Percentiles rank a stretch among this genome's conserved stretches.
Conservation (phyloP, 345 rosid species). For the Viola odorata region DNA sequence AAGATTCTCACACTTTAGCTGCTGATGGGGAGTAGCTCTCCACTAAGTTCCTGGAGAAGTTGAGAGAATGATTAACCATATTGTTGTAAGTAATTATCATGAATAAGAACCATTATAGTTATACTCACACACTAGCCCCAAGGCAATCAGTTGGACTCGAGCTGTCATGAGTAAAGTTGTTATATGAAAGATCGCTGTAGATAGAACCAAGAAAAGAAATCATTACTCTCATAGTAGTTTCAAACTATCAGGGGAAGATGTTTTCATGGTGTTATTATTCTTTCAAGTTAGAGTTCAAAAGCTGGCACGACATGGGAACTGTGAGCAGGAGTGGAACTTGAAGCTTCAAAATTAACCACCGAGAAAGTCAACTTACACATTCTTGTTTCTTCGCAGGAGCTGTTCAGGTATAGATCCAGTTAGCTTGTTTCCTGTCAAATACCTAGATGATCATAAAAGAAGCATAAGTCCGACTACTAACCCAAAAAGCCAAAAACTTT, state of each 20-base stretch:
- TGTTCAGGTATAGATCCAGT: conserved; percentile 58
- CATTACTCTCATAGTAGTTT: too few species aligned
- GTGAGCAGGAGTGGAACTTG: neutral
- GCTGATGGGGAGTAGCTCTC: conserved; percentile 55
- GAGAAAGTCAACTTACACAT: conserved; percentile 42
- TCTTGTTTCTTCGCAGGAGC: conserved; percentile 53
- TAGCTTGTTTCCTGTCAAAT: conserved; percentile 67
- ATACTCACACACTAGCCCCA: conserved; percentile 63
- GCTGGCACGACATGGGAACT: neutral
- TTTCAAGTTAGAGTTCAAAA: too few species aligned
- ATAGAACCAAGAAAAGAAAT: conserved; percentile 13
- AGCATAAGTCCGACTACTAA: neutral
- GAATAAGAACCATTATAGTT: neutral
- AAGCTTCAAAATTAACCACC: conserved; percentile 1
- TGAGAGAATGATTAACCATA: neutral
- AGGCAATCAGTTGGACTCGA: conserved; percentile 50
- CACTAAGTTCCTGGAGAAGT: conserved; percentile 56
- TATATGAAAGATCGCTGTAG: conserved; percentile 68
- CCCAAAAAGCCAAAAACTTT: neutral
- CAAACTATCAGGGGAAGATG: too few species aligned
- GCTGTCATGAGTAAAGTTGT: conserved; percentile 62
- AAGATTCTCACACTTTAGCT: conserved; percentile 47
- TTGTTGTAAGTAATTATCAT: neutral
- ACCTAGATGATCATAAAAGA: conserved; percentile 29
- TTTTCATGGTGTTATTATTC: too few species aligned